These are phyloP conservation scores for Erigeron canadensis DNA, from an alignment of 129 eudicot species.

Conservation along the genomic window DNA sequence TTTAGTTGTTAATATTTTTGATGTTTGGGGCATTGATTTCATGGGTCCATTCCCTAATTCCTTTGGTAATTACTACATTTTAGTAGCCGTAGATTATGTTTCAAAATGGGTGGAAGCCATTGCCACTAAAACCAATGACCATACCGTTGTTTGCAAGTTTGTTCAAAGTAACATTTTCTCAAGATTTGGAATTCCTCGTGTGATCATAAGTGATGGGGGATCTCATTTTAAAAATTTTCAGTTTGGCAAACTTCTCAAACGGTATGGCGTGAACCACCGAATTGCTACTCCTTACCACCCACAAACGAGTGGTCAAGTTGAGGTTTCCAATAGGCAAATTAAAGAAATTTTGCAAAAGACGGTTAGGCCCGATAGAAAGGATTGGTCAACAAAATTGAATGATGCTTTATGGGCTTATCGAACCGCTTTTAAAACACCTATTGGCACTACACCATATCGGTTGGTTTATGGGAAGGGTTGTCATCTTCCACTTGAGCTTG, in stretches of 20 bases:
- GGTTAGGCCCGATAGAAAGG: background rate
- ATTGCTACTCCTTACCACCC: background rate
- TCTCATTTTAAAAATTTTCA: background rate
- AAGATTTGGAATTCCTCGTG: background rate
- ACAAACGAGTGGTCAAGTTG: background rate
- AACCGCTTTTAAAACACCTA: background rate
- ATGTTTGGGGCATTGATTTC: background rate
- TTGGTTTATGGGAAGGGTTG: background rate
- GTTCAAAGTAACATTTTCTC: background rate
- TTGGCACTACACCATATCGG: background rate
- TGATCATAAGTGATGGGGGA: background rate
- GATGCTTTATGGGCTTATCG: slow-evolving; percentile 5
- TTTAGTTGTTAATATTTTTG: background rate
- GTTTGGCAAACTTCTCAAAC: background rate
- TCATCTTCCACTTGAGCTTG: background rate
- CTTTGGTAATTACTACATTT: background rate
- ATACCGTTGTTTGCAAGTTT: background rate
- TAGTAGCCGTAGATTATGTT: background rate
- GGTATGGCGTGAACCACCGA: background rate
- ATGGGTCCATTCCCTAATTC: slow-evolving; percentile 1
- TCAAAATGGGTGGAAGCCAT: background rate
- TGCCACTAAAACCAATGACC: background rate
- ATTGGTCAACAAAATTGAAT: background rate
- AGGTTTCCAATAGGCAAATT: background rate
- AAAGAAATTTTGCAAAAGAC: background rate